Base-by-base conservation (phyloP, 805 yeast species). In the Metschnikowia peoriensis region DNA sequence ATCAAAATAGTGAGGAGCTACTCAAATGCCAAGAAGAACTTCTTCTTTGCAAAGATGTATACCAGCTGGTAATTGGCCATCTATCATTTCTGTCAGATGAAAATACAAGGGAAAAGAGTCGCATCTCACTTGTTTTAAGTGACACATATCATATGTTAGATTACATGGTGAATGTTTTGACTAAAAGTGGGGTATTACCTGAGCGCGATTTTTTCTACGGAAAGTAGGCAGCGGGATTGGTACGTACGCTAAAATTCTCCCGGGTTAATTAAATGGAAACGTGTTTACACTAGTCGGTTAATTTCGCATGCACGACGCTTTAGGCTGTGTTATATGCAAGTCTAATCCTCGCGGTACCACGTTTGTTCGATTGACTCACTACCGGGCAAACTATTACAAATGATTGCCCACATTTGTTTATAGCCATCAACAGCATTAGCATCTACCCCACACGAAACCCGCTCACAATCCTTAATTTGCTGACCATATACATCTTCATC, bases 131-230 rank as follows among this genome's bases (percentile, higher is more conserved):
- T 34, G 49, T 54, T 8, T 54, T 63, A 34, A 63, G 69, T 22
- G 66, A 65, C 11, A 59, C 60, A 16, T 68, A 65, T 52, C 63
- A 61, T 46, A 52, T 53, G 15, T 51, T 68, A 37, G 61, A 61
- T 51, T 54, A 58, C 49, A 34, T 68, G 6, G 55, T 57, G 38
- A 60, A 52, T 22, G 60, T 60, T 37, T 50, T 65, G 43, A 66
- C 58, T 8, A 57, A 57, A 29, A 68, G 66, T 45, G 45, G 60
- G 6, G 52, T 59, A 28, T 44, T 62, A 38, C 54, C 66, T 27
- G 52, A 60, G 28, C 52, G 58, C 15, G 70, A 66, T 53, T 53
- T 57, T 12, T 68, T 68, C 50, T 68, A 68, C 52, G 56, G 34
- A 7, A 29, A 44, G 12, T 12, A 44, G 22, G 4, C 22, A 22